Evolutionary conservation across 2,329 filamentous ascomycete genomes (phyloP).

Genomic region (Magnaporthiopsis rhizophila): DNA sequence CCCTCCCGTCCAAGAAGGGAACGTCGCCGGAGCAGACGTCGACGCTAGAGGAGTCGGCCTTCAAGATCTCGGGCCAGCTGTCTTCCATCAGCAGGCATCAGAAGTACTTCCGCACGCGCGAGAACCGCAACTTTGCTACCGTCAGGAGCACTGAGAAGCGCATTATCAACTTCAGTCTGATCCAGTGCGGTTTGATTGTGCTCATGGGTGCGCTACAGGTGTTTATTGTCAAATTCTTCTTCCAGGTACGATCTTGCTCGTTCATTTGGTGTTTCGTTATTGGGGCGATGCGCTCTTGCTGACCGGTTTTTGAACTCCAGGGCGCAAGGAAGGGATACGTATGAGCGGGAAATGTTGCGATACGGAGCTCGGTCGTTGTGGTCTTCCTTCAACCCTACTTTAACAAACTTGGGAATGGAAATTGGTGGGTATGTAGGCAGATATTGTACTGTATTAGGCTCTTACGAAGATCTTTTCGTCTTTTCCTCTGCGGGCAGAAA

Average conservation of each 20-base stretch:
- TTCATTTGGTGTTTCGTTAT: neutral
- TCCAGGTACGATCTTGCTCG: conserved; percentile 55
- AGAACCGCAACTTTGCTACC: conserved; percentile 98
- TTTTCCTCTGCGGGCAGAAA: neutral
- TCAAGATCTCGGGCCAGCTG: conserved; percentile 87
- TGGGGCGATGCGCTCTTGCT: neutral
- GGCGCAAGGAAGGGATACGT: conserved; percentile 64
- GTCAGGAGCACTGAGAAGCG: conserved; percentile 91
- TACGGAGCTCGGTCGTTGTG: neutral
- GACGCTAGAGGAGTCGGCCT: conserved; percentile 84
- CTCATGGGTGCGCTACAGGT: conserved; percentile 95
- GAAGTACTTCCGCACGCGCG: conserved; percentile 97
- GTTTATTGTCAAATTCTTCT: conserved; percentile 97
- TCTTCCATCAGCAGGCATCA: conserved; percentile 95
- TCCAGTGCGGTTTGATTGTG: conserved; percentile 86
- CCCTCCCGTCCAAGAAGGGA: conserved; percentile 82
- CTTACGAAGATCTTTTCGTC: neutral
- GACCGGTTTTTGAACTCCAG: conserved; percentile 22
- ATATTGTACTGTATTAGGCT: neutral
- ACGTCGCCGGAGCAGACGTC: conserved; percentile 83
- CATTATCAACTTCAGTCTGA: conserved; percentile 95
- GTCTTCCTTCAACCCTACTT: neutral
- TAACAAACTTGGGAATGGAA: neutral
- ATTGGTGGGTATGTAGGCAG: neutral
- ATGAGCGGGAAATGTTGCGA: conserved; percentile 29